A percentile compares a stretch with the other conserved stretches of the same genome.
phyloP scores from a whole-genome alignment of 129 eudicot species.

The Lactuca sativa region DNA sequence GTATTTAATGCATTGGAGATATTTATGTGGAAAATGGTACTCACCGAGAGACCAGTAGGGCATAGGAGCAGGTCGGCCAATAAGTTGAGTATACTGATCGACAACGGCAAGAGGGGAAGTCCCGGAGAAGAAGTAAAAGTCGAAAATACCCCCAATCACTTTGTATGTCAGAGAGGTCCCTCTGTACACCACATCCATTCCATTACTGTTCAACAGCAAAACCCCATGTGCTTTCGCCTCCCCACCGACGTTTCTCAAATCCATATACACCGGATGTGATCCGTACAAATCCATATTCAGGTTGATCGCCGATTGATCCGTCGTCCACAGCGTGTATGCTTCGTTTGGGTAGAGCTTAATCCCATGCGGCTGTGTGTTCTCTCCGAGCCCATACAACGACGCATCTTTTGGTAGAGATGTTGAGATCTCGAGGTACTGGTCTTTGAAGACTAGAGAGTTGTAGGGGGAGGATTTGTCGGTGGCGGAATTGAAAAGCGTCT shows the following conservation, averaged over 20 bases:
- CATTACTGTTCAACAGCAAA: slow-evolving; percentile 83
- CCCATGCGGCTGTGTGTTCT: slow-evolving; percentile 92
- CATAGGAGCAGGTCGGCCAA: slow-evolving; percentile 98
- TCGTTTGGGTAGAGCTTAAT: slow-evolving; percentile 80
- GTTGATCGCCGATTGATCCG: slow-evolving; percentile 79
- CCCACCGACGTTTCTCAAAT: slow-evolving; percentile 72
- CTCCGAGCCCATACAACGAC: slow-evolving; percentile 86
- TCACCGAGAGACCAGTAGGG: slow-evolving; percentile 97
- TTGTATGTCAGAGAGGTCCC: slow-evolving; percentile 87
- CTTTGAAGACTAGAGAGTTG: slow-evolving; percentile 68
- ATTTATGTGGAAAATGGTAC: slow-evolving; percentile 8
- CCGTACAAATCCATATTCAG: slow-evolving; percentile 84
- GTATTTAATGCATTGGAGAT: neutral
- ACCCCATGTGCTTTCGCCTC: slow-evolving; percentile 70
- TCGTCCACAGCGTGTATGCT: slow-evolving; percentile 88
- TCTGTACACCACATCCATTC: slow-evolving; percentile 88
- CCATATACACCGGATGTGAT: slow-evolving; percentile 98
- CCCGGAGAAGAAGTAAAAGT: slow-evolving; percentile 91
- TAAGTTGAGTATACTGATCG: slow-evolving; percentile 82
- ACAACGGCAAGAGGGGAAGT: slow-evolving; percentile 76
- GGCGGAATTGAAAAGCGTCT: slow-evolving; percentile 69
- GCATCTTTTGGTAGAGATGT: slow-evolving; percentile 73
- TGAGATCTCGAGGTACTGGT: slow-evolving; percentile 84
- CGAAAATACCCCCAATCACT: slow-evolving; percentile 95
- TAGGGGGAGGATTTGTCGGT: slow-evolving; percentile 51